Evolutionary conservation across 768 basidiomycete species (phyloP).

Genomic region (Leccinum ochraceum): DNA sequence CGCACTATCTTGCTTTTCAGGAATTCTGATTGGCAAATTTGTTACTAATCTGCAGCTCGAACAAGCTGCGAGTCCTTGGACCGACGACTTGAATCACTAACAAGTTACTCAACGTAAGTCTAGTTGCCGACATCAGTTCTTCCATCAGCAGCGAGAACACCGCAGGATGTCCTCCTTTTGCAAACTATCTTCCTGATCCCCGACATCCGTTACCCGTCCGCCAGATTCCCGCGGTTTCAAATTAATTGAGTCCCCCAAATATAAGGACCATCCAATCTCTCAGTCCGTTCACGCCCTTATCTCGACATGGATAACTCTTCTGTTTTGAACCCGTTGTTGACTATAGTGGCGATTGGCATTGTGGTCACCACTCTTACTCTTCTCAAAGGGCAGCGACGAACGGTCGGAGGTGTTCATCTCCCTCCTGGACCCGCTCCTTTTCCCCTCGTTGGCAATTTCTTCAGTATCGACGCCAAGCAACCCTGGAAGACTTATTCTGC

Average conservation of each 20-base stretch:
- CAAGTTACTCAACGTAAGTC: background rate
- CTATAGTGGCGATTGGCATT: slow-evolving; percentile 1
- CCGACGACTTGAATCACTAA: background rate
- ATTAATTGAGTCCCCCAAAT: background rate
- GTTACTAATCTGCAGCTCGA: background rate
- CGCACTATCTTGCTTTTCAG: background rate
- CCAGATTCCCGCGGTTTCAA: background rate
- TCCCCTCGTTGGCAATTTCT: slow-evolving; percentile 19
- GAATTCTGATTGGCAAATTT: background rate
- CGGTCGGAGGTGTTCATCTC: slow-evolving; percentile 1
- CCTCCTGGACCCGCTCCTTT: slow-evolving; percentile 22
- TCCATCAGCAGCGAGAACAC: background rate
- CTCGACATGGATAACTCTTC: background rate
- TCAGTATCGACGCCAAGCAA: slow-evolving; percentile 16
- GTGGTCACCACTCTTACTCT: background rate
- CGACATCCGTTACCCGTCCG: background rate
- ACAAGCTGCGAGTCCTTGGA: background rate
- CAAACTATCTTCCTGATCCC: background rate
- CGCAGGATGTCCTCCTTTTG: background rate
- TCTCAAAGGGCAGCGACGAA: slow-evolving; percentile 6
- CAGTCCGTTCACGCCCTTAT: background rate
- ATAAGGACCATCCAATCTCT: background rate
- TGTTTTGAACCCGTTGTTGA: background rate
- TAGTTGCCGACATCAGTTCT: background rate
- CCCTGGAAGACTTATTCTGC: slow-evolving; percentile 25